A percentile compares a stretch with the other conserved stretches of the same genome.
Evolutionary conservation across 1,284 basidiomycete genomes (phyloP).

Genomic region (Vanrija pseudolonga): DNA sequence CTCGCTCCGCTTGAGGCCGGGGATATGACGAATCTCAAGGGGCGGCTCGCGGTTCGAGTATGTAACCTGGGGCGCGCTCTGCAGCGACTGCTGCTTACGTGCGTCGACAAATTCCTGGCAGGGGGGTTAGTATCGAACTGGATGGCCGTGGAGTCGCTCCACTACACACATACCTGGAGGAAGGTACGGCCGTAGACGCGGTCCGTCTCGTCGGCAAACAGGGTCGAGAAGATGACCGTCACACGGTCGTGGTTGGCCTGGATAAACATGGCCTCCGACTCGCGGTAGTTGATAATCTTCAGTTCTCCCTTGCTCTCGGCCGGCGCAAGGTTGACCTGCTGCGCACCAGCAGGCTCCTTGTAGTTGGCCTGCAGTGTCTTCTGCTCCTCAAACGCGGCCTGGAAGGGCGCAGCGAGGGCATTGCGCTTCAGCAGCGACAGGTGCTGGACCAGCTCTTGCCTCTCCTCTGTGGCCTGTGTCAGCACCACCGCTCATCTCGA

Average conservation of each 20-base stretch:
- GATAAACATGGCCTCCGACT: conserved; percentile 95
- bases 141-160: no score
- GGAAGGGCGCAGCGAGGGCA: conserved; percentile 91
- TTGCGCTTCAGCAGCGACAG: conserved; percentile 88
- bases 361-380: conserved; percentile 68
- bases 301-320: conserved; percentile 64
- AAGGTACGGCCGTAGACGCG: conserved; percentile 96
- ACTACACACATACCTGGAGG: conserved; percentile 67
- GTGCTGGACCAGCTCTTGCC: conserved; percentile 73
- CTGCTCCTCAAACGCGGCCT: conserved; percentile 82
- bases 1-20: conserved; percentile 75
- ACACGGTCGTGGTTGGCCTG: conserved; percentile 91
- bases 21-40: conserved; percentile 84
- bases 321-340: conserved; percentile 48
- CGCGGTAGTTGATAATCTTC: conserved; percentile 91
- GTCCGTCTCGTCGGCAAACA: conserved; percentile 97
- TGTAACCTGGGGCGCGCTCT: conserved; percentile 97
- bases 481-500: neutral
- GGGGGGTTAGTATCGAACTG: neutral
- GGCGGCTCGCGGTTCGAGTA: conserved; percentile 95
- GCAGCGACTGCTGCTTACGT: conserved; percentile 83
- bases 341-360: conserved; percentile 48
- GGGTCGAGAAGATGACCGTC: conserved; percentile 94
- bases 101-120: conserved; percentile 96
- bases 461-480: conserved; percentile 59